These are phyloP conservation scores for Ceratocystis alfenasii DNA, from an alignment of 2,329 filamentous ascomycete genomes.

Conservation along the genomic window DNA sequence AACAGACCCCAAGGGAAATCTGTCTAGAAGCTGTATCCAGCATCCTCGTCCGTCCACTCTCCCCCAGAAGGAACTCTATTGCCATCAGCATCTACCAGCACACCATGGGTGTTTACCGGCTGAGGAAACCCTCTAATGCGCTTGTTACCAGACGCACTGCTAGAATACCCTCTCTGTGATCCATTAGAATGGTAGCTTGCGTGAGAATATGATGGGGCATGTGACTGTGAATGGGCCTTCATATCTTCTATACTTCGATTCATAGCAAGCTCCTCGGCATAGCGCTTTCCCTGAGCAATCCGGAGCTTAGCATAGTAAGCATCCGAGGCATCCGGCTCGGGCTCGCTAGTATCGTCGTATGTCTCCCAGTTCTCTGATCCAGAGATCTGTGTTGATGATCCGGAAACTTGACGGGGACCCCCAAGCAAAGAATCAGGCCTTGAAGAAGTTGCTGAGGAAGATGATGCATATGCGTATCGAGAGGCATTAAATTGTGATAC, in stretches of 20 bases:
- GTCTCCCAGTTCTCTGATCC: slow-evolving; percentile 98
- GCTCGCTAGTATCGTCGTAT: slow-evolving; percentile 73
- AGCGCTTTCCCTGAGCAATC: slow-evolving; percentile 39
- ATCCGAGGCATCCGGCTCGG: slow-evolving; percentile 62
- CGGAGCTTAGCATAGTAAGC: slow-evolving; percentile 69
- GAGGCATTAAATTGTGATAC: slow-evolving; percentile 28
- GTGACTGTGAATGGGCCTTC: slow-evolving; percentile 25
- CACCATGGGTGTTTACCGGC: slow-evolving; percentile 37
- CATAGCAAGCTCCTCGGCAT: slow-evolving; percentile 34
- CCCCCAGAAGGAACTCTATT: slow-evolving; percentile 51
- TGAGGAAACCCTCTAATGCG: slow-evolving; percentile 30
- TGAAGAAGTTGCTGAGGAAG: slow-evolving; percentile 26
- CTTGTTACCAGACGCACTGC: slow-evolving; percentile 4
- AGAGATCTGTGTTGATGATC: slow-evolving; percentile 55
- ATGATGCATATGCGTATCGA: slow-evolving; percentile 34
- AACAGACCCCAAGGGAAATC: neutral
- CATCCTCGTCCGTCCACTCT: slow-evolving; percentile 57
- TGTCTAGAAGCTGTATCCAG: slow-evolving; percentile 32
- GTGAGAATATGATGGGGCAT: slow-evolving; percentile 17
- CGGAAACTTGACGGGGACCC: slow-evolving; percentile 47
- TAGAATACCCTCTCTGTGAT: neutral
- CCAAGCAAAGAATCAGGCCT: slow-evolving; percentile 18
- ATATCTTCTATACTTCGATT: neutral
- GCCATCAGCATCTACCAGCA: slow-evolving; percentile 46
- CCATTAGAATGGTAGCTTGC: slow-evolving; percentile 15